Conservation (phyloP, 2,329 filamentous ascomycete species). For the Alternaria alternata region DNA sequence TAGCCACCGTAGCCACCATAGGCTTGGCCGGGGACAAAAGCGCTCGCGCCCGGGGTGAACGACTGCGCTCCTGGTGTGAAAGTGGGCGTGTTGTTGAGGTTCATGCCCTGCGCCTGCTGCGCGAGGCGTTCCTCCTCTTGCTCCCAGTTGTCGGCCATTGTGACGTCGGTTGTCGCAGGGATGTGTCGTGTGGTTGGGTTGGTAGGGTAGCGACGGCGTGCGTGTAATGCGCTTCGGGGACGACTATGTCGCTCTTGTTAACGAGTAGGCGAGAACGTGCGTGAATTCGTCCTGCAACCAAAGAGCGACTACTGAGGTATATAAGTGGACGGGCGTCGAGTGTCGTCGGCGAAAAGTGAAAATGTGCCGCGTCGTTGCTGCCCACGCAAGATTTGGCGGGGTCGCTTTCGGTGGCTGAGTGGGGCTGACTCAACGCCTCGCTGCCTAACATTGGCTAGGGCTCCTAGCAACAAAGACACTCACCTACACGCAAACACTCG, state of each 20-base stretch:
- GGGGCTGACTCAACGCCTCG: slow-evolving; percentile 28
- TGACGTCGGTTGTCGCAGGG: slow-evolving; percentile 27
- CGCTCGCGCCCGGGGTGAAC: slow-evolving; percentile 15
- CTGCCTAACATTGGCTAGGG: slow-evolving; percentile 38
- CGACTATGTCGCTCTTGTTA: background rate
- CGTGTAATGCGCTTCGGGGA: background rate
- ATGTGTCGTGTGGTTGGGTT: slow-evolving; percentile 8
- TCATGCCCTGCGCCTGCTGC: slow-evolving; percentile 63
- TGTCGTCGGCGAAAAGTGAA: slow-evolving; percentile 30
- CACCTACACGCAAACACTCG: slow-evolving; percentile 19
- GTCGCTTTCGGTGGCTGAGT: slow-evolving; percentile 24
- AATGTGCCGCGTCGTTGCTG: slow-evolving; percentile 33
- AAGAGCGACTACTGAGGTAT: slow-evolving; percentile 16
- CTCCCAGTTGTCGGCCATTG: slow-evolving; percentile 92
- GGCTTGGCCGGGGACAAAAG: slow-evolving; percentile 16
- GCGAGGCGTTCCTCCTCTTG: slow-evolving; percentile 86
- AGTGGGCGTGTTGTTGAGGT: slow-evolving; percentile 36
- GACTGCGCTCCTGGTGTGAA: slow-evolving; percentile 27
- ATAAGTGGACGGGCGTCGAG: slow-evolving; percentile 10
- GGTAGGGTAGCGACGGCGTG: slow-evolving; percentile 5
- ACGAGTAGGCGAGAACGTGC: background rate
- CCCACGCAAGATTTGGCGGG: slow-evolving; percentile 31
- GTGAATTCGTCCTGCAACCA: slow-evolving; percentile 7
- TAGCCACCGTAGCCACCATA: slow-evolving; percentile 63
- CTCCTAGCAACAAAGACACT: slow-evolving; percentile 21